These are phyloP conservation scores for Xylogone sp. DNA, from an alignment of 2,329 filamentous ascomycete species.

Conservation along the genomic window DNA sequence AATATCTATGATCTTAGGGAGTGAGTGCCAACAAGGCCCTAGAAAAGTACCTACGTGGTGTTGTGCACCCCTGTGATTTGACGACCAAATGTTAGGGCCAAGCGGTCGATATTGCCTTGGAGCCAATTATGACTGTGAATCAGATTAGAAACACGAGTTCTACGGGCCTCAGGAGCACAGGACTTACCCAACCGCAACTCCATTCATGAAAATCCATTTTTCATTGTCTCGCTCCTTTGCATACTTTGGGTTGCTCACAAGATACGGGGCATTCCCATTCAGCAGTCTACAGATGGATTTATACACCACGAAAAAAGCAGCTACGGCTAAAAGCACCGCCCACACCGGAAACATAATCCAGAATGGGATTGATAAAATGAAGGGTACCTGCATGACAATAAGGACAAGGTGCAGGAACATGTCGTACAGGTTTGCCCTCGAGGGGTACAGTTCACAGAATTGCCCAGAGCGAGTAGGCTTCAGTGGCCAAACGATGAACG, in stretches of 20 bases:
- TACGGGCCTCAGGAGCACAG: slow-evolving; percentile 1
- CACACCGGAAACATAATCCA: slow-evolving; percentile 46
- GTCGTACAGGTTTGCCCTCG: slow-evolving; percentile 50
- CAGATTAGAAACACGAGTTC: slow-evolving; percentile 6
- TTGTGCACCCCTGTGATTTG: slow-evolving; percentile 73
- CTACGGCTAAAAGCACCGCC: slow-evolving; percentile 35
- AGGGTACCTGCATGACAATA: slow-evolving; percentile 52
- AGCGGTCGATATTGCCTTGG: slow-evolving; percentile 64
- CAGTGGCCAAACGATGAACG: slow-evolving; percentile 58
- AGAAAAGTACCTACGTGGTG: slow-evolving; percentile 46
- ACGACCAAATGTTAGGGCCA: slow-evolving; percentile 69
- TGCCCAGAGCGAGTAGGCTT: slow-evolving; percentile 45
- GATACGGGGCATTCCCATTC: slow-evolving; percentile 49
- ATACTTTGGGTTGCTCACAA: slow-evolving; percentile 47
- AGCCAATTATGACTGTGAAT: slow-evolving; percentile 59
- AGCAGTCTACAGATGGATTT: slow-evolving; percentile 45
- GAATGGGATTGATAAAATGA: slow-evolving; percentile 56
- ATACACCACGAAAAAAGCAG: slow-evolving; percentile 46
- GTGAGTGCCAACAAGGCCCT: background rate
- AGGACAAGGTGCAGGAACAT: slow-evolving; percentile 57
- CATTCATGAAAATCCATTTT: slow-evolving; percentile 79
- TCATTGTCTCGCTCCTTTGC: slow-evolving; percentile 53
- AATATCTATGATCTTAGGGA: background rate
- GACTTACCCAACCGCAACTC: slow-evolving; percentile 58
- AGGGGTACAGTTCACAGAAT: slow-evolving; percentile 63